phyloP scores from a whole-genome alignment of 352 stramenopile genomes.

The Halophytophthora batemanensis region DNA sequence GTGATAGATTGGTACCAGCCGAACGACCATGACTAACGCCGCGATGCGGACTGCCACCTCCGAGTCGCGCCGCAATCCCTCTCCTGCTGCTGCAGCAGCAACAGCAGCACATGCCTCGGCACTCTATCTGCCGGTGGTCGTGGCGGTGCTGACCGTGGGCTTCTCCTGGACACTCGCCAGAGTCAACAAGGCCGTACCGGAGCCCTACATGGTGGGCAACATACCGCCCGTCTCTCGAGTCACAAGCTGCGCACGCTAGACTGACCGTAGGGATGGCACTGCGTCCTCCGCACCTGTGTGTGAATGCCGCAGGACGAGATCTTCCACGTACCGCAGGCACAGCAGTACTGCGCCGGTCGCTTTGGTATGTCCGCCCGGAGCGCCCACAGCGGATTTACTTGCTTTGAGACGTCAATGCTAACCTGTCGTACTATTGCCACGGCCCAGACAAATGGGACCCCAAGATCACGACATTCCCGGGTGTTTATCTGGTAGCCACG shows the following conservation, averaged over 20 bases:
- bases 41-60: too few species aligned
- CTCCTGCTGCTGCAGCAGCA: too few species aligned
- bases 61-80: too few species aligned
- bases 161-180: conserved; percentile 27
- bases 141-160: conserved; percentile 13
- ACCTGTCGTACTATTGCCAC: neutral
- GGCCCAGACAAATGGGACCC: conserved; percentile 86
- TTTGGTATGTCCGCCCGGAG: conserved; percentile 42
- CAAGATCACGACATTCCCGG: conserved; percentile 93
- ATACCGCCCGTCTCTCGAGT: too few species aligned
- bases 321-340: conserved; percentile 79
- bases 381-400: neutral
- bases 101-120: too few species aligned
- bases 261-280: neutral
- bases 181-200: conserved; percentile 37
- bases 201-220: conserved; percentile 80
- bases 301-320: conserved; percentile 72
- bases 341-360: conserved; percentile 70
- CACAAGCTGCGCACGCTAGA: neutral
- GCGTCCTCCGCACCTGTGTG: neutral
- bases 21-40: too few species aligned
- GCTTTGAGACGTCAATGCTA: conserved; percentile 2
- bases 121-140: too few species aligned
- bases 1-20: too few species aligned
- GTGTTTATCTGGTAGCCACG: conserved; percentile 73